Percentiles rank a stretch among this genome's conserved stretches.
Evolutionary conservation across 2,329 filamentous ascomycete genomes (phyloP).

Genomic region (Aspergillus intermedius): DNA sequence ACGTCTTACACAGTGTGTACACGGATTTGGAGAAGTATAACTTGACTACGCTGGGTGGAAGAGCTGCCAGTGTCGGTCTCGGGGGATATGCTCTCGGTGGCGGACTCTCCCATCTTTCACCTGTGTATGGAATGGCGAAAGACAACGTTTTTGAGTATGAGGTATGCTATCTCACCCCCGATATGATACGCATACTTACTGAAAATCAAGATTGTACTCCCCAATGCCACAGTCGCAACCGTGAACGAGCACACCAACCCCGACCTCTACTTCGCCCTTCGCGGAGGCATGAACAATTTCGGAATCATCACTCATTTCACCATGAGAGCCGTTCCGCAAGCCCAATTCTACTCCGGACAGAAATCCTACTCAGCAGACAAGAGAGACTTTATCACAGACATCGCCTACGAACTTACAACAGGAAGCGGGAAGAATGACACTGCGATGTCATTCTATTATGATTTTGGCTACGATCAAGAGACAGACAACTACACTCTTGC

Average conservation of each 20-base stretch:
- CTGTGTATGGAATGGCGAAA: conserved; percentile 1
- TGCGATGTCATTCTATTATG: conserved; percentile 3
- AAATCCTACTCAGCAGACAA: conserved; percentile 11
- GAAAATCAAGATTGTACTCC: conserved; percentile 10
- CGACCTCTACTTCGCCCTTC: conserved; percentile 32
- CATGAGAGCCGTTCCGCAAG: conserved; percentile 29
- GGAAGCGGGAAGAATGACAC: conserved; percentile 2
- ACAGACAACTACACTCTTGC: background rate
- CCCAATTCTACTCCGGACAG: conserved; percentile 29
- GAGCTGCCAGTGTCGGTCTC: background rate
- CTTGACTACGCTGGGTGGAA: background rate
- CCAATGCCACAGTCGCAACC: conserved; percentile 18
- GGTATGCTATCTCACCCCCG: background rate
- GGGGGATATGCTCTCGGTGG: background rate
- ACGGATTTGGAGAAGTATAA: background rate
- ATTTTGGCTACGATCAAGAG: conserved; percentile 1
- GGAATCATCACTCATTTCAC: conserved; percentile 32
- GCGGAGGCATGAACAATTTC: conserved; percentile 35
- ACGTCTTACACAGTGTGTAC: background rate
- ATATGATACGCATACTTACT: no score
- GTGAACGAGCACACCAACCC: conserved; percentile 21
- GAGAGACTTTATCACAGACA: conserved; percentile 2
- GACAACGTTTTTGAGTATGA: conserved; percentile 6
- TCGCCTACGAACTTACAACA: conserved; percentile 4
- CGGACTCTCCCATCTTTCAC: background rate